A percentile compares a stretch with the other conserved stretches of the same genome.
Evolutionary conservation across 1,139 yeast species (phyloP).

Genomic region (Saccharomyces hybrid): DNA sequence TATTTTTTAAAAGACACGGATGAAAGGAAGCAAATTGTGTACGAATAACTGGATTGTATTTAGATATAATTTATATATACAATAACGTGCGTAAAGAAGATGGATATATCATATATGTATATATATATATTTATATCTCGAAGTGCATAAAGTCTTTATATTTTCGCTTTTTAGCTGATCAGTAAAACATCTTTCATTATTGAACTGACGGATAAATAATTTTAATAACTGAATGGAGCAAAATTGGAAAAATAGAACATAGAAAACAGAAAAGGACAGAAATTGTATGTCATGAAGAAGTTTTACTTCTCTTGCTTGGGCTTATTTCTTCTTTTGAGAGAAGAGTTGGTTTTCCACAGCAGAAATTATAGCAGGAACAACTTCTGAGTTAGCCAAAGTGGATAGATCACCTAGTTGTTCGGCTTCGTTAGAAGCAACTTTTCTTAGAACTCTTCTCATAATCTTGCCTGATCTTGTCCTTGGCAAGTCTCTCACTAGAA

Average conservation of each 20-base stretch:
- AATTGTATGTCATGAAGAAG: neutral
- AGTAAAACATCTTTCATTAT: neutral
- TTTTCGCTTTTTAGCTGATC: neutral
- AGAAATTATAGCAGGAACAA: constrained; percentile 66
- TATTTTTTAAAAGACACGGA: neutral
- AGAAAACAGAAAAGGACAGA: neutral
- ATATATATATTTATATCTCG: neutral
- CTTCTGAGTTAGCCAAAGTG: constrained; percentile 81
- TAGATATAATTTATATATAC: neutral
- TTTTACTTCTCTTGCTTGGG: neutral
- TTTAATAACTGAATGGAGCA: neutral
- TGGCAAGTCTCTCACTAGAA: constrained; percentile 85
- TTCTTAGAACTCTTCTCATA: constrained; percentile 96
- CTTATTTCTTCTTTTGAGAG: constrained; percentile 8
- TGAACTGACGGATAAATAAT: neutral
- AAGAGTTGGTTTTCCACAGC: constrained; percentile 33
- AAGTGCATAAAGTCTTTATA: neutral
- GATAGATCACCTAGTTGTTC: constrained; percentile 90
- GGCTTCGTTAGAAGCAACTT: constrained; percentile 80
- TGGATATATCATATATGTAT: neutral
- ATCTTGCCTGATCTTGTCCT: constrained; percentile 98
- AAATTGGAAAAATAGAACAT: neutral
- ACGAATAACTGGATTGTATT: neutral
- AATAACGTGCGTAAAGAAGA: neutral
- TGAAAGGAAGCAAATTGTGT: neutral